Base-by-base conservation (phyloP, 257 asterid species). In the Scutellaria baicalensis region DNA sequence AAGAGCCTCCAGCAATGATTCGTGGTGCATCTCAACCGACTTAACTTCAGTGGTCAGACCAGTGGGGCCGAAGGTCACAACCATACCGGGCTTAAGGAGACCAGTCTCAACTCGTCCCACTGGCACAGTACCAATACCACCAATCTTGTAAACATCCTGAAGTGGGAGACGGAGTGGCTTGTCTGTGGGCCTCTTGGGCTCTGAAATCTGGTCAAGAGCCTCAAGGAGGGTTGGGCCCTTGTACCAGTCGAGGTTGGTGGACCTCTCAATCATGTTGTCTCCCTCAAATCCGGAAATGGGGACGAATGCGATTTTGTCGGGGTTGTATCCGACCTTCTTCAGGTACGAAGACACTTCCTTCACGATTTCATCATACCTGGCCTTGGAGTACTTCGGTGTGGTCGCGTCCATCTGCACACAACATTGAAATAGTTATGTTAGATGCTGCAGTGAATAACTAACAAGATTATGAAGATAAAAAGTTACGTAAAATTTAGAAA, bases 291-390 rank as follows among this genome's bases (percentile, higher is more conserved):
- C 76, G 31, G 96, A 87, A 59, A 88, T 88, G 43, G 95, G 94
- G 12, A 89, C 96, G 0, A 89, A 89, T 9, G 93, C 86, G 23
- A 89, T 84, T 43, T 89, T 89, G 63, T 89, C 96, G 2, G 96
- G 96, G 70, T 89, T 89, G 94, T 89, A 86, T 3, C 96, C 96
- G 2, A 89, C 96, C 78, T 87, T 89, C 90, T 89, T 89, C 44
- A 89, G 77, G 84, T 89, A 89, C 17, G 94, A 89, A 1, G 96
- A 81, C 10, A 89, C 96, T 63, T 89, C 96, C 87, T 89, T 89
- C 21, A 87, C 86, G 3, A 89, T 89, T 82, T 89, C 96, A 8
- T 89, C 96, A 0, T 79, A 89, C 70, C 96, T 84, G 0, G 96
- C 77, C 87, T 87, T 89, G 6, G 96, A 89, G 84, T 89, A 89